Evolutionary conservation across 306 rosid species (phyloP).

Genomic region (Acacia melanoxylon): DNA sequence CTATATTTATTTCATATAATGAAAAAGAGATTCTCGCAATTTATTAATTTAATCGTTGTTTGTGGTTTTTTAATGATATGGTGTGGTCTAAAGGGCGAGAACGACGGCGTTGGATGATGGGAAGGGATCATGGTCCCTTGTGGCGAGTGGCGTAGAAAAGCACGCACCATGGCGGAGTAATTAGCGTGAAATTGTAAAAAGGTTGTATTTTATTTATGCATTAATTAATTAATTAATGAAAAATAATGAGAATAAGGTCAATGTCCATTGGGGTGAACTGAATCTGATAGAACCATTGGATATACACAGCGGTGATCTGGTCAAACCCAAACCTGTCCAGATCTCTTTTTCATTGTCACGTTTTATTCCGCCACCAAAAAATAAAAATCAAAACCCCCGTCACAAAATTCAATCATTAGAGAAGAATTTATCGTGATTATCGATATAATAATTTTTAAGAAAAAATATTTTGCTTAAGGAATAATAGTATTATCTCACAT

Average conservation of each 20-base stretch:
- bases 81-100: background rate
- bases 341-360: background rate
- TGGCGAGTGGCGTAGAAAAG: background rate
- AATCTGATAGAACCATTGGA: background rate
- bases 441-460: background rate
- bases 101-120: slow-evolving; percentile 4
- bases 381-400: background rate
- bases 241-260: slow-evolving; percentile 26
- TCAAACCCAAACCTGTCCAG: background rate
- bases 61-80: background rate
- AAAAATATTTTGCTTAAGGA: background rate
- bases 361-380: background rate
- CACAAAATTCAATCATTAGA: background rate
- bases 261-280: background rate
- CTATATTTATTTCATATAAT: background rate
- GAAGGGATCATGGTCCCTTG: background rate
- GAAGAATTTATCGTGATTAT: background rate
- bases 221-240: background rate
- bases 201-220: background rate
- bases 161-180: background rate
- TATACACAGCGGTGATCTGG: background rate
- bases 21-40: background rate
- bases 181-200: slow-evolving; percentile 15
- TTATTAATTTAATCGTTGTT: background rate
- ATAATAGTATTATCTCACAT: too few relatives aligned